Conservation (phyloP, 176 grass and related monocot species). For the Triticum monococcum region DNA sequence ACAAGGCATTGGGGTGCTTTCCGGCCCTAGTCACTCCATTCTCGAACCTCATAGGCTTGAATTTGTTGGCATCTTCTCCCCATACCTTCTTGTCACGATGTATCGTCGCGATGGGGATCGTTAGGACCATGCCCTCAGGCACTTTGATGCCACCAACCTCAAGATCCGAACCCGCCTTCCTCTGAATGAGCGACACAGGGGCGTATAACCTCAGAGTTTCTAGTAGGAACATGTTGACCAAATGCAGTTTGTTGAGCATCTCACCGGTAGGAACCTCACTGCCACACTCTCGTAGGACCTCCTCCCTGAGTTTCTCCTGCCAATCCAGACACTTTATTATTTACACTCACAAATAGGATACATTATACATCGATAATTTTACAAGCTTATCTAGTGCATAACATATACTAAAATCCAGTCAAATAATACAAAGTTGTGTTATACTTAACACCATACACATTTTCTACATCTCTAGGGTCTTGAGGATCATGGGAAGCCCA, state of each 20-base stretch:
- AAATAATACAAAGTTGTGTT: neutral
- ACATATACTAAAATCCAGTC: neutral
- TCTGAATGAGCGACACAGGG: neutral
- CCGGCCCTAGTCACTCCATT: slow-evolving; percentile 36
- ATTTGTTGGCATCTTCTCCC: slow-evolving; percentile 41
- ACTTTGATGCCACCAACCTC: slow-evolving; percentile 26
- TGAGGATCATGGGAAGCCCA: slow-evolving; percentile 43
- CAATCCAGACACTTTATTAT: neutral
- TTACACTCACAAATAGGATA: neutral
- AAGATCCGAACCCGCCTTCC: neutral
- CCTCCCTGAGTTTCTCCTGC: slow-evolving; percentile 44
- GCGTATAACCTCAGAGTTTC: slow-evolving; percentile 32
- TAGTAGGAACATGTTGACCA: slow-evolving; percentile 38
- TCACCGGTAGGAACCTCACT: slow-evolving; percentile 9
- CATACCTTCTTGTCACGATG: slow-evolving; percentile 47
- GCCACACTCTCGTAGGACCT: slow-evolving; percentile 41
- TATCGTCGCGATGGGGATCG: slow-evolving; percentile 23
- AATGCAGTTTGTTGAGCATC: slow-evolving; percentile 24
- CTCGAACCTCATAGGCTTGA: slow-evolving; percentile 48
- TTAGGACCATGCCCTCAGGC: neutral
- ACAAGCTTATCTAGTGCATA: neutral
- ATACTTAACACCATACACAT: neutral
- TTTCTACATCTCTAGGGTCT: neutral
- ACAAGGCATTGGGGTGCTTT: slow-evolving; percentile 36
- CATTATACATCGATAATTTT: neutral